These are phyloP conservation scores for Colletotrichum sansevieriae DNA, from an alignment of 2,329 filamentous ascomycete genomes.

Conservation along the genomic window DNA sequence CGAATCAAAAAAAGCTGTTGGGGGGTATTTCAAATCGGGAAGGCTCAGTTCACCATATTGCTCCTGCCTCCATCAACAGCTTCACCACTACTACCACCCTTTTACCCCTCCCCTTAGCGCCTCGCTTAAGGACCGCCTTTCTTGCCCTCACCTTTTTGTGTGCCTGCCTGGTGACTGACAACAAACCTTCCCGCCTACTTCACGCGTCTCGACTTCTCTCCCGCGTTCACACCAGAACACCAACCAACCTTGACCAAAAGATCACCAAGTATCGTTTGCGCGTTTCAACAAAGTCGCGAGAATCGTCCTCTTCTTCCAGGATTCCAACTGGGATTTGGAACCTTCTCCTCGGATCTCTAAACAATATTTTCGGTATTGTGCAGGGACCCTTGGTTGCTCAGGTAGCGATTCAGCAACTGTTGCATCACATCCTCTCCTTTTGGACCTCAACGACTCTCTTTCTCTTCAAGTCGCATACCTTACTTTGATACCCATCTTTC, in stretches of 20 bases:
- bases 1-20: not conserved
- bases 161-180: slow-evolving; percentile 10
- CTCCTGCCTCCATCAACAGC: slow-evolving; percentile 29
- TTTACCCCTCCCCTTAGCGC: not conserved
- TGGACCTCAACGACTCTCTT: slow-evolving; percentile 42
- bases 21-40: slow-evolving; percentile 8
- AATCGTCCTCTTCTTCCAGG: slow-evolving; percentile 1
- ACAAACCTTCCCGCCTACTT: not conserved
- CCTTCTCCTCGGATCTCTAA: slow-evolving; percentile 1
- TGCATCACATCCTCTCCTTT: slow-evolving; percentile 11
- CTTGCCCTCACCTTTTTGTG: slow-evolving; percentile 6
- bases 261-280: slow-evolving; percentile 27
- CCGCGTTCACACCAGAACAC: slow-evolving; percentile 8
- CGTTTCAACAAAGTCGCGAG: not conserved
- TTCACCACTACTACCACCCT: slow-evolving; percentile 13
- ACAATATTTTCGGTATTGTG: slow-evolving; percentile 14
- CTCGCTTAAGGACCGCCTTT: slow-evolving; percentile 17
- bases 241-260: slow-evolving; percentile 5
- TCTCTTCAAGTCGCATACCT: slow-evolving; percentile 7
- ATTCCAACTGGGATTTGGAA: slow-evolving; percentile 29
- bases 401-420: slow-evolving; percentile 11
- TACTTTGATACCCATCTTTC: slow-evolving; percentile 35
- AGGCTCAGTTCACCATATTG: slow-evolving; percentile 9
- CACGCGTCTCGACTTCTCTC: not conserved
- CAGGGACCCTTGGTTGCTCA: slow-evolving; percentile 21